Conservation (phyloP, 225 moss, liverwort and hornwort species). For the Marchantia polymorpha region DNA sequence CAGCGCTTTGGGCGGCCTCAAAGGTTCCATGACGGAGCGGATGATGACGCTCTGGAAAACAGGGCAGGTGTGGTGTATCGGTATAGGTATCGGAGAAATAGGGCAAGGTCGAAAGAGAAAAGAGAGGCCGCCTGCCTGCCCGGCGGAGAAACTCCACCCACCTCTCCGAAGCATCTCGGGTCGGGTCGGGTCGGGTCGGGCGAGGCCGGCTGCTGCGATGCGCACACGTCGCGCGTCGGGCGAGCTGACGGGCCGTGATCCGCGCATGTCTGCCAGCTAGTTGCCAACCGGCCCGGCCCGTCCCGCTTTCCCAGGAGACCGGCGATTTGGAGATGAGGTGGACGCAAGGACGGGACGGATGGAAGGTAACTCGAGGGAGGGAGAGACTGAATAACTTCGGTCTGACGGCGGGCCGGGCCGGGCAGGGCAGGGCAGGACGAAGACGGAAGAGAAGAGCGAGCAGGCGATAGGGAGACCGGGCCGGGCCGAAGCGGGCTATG, state of each 20-base stretch:
- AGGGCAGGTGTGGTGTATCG: background rate
- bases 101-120: background rate
- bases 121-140: background rate
- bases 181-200: background rate
- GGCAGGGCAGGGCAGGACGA: background rate
- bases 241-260: background rate
- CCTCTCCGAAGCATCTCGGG: background rate
- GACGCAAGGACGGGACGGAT: background rate
- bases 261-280: constrained; percentile 17
- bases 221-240: background rate
- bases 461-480: background rate
- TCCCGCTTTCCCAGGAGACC: background rate
- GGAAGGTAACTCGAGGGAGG: background rate
- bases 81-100: background rate
- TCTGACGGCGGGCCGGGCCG: constrained; percentile 22
- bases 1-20: background rate
- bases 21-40: background rate
- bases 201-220: background rate
- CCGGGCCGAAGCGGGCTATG: constrained; percentile 7
- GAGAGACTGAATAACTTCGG: background rate
- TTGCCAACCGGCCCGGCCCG: background rate
- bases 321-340: background rate
- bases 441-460: background rate
- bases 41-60: background rate
- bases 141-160: background rate